These are phyloP conservation scores for Solanum hybrid DNA, from an alignment of 305 asterid species.

Conservation along the genomic window DNA sequence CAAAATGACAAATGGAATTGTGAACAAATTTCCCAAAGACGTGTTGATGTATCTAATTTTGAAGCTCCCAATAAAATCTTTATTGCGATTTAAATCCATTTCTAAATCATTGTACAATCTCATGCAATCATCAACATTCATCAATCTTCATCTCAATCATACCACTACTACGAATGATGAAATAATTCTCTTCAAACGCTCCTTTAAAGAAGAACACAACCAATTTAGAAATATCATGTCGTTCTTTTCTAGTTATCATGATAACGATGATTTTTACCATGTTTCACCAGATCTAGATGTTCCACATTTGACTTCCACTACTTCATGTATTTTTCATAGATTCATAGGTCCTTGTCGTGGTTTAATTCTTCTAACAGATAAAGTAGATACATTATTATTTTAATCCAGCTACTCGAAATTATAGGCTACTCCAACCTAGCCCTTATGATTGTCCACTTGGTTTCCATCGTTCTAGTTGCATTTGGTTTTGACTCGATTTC, in stretches of 20 bases:
- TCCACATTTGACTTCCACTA: background rate
- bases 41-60: background rate
- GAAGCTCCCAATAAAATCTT: background rate
- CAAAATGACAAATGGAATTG: background rate
- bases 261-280: background rate
- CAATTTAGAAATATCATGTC: background rate
- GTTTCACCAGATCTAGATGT: background rate
- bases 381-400: background rate
- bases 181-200: background rate
- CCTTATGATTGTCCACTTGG: background rate
- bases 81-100: background rate
- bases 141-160: background rate
- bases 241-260: background rate
- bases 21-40: background rate
- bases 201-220: background rate
- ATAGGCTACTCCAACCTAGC: background rate
- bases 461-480: background rate
- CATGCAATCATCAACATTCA: background rate
- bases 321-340: background rate
- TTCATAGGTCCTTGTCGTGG: background rate
- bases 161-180: background rate
- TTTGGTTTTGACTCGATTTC: background rate
- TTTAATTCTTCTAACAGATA: background rate
- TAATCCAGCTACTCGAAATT: background rate
- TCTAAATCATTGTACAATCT: background rate